Evolutionary conservation across 2,329 filamentous ascomycete species (phyloP), one percentile per base, ranked within the genome.

Genomic region (Fusarium sulawesiense): DNA sequence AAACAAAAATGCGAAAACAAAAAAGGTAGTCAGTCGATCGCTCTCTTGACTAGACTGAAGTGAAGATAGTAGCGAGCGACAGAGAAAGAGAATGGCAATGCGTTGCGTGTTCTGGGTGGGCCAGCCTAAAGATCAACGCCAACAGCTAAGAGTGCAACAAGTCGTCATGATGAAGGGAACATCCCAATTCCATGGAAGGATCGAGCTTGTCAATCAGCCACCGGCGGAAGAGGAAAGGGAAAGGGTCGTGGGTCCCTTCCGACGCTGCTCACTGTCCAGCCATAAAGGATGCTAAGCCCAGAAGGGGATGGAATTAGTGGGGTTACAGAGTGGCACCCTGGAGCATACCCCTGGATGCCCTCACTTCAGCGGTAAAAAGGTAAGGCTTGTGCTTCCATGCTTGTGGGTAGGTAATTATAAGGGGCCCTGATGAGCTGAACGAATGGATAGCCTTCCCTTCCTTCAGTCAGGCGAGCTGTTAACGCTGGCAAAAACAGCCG

Each of bases 111-210:
- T 60, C 40, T 18, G 45, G 27, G 60, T 59, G 62, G 62, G 32
- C 53, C 60, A 65, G 62, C 53, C 60, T 50, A 59, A 65, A 51
- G 62, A 58, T 64, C 60, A 50, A 42, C 60, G 16, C 40, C 46
- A 65, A 47, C 60, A 68, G 50, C 64, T 47, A 34, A 18, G 25
- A n/a, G 37, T 41, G 25, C 32, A 32, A 44, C 20, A 42, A 61
- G 49, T 66, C 59, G 65, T 70, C 69, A 71, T 72, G 60, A 72
- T 71, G 57, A 55, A 61, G 55, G 51, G 61, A 70, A 66, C 68
- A 72, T 71, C 69, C 65, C 68, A 71, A 71, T 71, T 72, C 69
- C 60, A 72, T 66, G 66, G 65, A 69, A 69, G 66, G 65, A 69
- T 69, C 65, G 50, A 48, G 51, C 46, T 51, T 42, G 32, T 32